Percentiles rank a stretch among this genome's conserved stretches.
phyloP scores from a whole-genome alignment of 345 rosid genomes.

The Brassica carinata region DNA sequence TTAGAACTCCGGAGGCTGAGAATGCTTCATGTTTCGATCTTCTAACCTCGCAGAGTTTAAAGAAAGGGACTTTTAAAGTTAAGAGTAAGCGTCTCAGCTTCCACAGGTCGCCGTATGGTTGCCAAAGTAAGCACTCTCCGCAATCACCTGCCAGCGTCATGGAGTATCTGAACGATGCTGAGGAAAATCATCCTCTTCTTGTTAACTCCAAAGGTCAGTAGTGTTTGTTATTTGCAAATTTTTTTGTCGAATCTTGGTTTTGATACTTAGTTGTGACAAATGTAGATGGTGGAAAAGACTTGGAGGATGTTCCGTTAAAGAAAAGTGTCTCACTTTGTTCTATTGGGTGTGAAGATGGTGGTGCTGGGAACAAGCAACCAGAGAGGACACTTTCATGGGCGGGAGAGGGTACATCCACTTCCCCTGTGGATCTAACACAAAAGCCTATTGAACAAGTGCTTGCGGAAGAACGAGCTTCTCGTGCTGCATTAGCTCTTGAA shows the following conservation, averaged over 20 bases:
- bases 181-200: constrained; percentile 32
- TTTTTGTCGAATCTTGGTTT: not conserved
- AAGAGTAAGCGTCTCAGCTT: constrained; percentile 38
- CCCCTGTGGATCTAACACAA: constrained; percentile 37
- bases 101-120: constrained; percentile 40
- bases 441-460: constrained; percentile 48
- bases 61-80: constrained; percentile 43
- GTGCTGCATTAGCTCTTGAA: constrained; percentile 51
- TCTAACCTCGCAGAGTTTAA: constrained; percentile 23
- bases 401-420: constrained; percentile 33
- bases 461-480: constrained; percentile 51
- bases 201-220: constrained; percentile 29
- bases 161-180: constrained; percentile 34
- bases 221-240: constrained; percentile 1
- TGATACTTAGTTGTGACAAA: not conserved
- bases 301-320: constrained; percentile 19
- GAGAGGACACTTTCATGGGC: constrained; percentile 34
- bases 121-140: constrained; percentile 37
- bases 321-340: constrained; percentile 35
- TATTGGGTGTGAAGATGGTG: constrained; percentile 22
- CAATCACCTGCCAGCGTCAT: constrained; percentile 35
- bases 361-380: constrained; percentile 27
- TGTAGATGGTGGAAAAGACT: not conserved
- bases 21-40: constrained; percentile 34
- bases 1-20: constrained; percentile 34